Base-by-base conservation (phyloP, 345 rosid genomes). In the Barbarea vulgaris region DNA sequence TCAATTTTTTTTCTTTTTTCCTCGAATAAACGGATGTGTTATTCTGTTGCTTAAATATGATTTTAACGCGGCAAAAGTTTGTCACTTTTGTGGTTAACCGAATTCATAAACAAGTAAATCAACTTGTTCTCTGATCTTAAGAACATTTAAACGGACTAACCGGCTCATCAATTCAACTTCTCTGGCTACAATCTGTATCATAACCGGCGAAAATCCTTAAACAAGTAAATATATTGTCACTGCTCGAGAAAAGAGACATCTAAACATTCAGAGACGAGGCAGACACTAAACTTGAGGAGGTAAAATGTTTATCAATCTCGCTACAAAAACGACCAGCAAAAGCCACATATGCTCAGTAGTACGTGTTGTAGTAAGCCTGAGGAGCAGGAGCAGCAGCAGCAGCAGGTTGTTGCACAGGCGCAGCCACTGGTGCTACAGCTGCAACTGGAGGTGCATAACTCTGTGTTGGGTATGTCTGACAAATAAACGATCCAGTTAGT, bases 311-410 rank as follows among this genome's bases (percentile, higher is more conserved):
- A 54, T 46, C 22, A 19, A 70, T 36, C 42, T 58, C 53, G 22
- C 48, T 46, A 70, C 61, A 77, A 63, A 70, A 64, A 46, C 34
- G 10, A 22, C 47, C 17, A 54, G 5, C 18, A 77, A 28, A 27
- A 56, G 14, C 41, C 41, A 28, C 48, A 72, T 39, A 72, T 34
- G 65, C 65, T 83, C 83, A 88, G 75, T 88, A 88, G 78, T 86
- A 87, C 60, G 72, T 61, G 25, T 87, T 89, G 53, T 86, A 88
- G 57, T 88, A 92, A 3, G 85, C 83, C 82, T 90, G 97, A 2
- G 92, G 79, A 21, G 63, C 88, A 22, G 89, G 7, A 2, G 62
- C 83, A 17, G 67, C 6, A 7, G 87, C 83, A 17, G 68, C 7
- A 7, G 87, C 83, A 2, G 88, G 81, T 73, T 83, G 91, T 76